Conservation (phyloP, 2,329 filamentous ascomycete genomes). For the Pseudogymnoascus sp. region DNA sequence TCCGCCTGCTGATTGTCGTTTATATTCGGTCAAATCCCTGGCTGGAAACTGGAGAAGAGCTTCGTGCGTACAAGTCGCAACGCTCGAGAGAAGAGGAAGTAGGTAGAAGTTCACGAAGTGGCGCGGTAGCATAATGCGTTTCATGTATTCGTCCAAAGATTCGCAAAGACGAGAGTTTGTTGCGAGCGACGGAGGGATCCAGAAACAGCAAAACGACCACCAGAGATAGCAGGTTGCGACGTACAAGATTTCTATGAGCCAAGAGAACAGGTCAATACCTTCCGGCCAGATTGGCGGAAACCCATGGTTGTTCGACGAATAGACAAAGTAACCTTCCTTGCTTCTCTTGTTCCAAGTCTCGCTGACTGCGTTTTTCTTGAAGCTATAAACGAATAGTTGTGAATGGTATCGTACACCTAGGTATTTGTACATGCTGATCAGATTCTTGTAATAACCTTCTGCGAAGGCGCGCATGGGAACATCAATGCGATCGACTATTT, state of each 20-base stretch:
- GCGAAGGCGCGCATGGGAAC: constrained; percentile 45
- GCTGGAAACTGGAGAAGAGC: constrained; percentile 45
- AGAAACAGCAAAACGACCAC: constrained; percentile 46
- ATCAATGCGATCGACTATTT: constrained; percentile 33
- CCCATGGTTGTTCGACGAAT: constrained; percentile 47
- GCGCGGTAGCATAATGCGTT: constrained; percentile 41
- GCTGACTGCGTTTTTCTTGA: constrained; percentile 28
- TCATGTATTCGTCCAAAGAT: constrained; percentile 40
- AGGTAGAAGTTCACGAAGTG: constrained; percentile 43
- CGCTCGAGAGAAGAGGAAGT: constrained; percentile 45
- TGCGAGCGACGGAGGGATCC: constrained; percentile 31
- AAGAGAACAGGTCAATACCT: constrained; percentile 29
- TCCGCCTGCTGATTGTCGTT: constrained; percentile 37
- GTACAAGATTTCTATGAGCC: constrained; percentile 38
- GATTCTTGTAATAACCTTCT: constrained; percentile 45
- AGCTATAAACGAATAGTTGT: constrained; percentile 46
- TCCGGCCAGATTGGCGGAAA: constrained; percentile 36
- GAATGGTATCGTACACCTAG: constrained; percentile 42
- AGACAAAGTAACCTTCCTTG: constrained; percentile 38
- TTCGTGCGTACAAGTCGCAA: constrained; percentile 46
- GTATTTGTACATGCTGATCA: constrained; percentile 48
- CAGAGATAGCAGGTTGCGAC: constrained; percentile 43
- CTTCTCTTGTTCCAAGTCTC: constrained; percentile 13
- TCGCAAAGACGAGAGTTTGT: constrained; percentile 28
- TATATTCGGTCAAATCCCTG: constrained; percentile 44